These are phyloP conservation scores for Talaromyces amestolkiae DNA, from an alignment of 2,329 filamentous ascomycete genomes.

Conservation along the genomic window DNA sequence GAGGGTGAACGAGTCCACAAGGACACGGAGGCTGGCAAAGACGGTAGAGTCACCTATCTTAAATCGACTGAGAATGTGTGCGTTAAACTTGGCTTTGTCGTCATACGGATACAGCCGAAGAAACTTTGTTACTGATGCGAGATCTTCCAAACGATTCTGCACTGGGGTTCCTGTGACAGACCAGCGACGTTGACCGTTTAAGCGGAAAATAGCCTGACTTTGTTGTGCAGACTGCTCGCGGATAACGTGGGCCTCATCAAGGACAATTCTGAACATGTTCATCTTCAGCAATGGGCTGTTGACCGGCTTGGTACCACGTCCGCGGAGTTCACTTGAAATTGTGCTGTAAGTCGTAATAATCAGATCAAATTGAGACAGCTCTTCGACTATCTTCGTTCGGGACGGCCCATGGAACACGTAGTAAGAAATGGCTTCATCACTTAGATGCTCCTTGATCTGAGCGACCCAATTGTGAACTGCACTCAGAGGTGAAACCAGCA, in stretches of 20 bases:
- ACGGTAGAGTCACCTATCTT: slow-evolving; percentile 82
- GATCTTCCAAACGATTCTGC: slow-evolving; percentile 87
- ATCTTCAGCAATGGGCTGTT: slow-evolving; percentile 68
- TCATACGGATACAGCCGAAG: slow-evolving; percentile 82
- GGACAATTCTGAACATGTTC: slow-evolving; percentile 88
- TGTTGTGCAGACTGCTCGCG: slow-evolving; percentile 78
- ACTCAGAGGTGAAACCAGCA: slow-evolving; percentile 85
- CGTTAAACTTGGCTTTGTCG: slow-evolving; percentile 69
- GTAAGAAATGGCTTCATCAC: slow-evolving; percentile 61
- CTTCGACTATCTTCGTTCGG: slow-evolving; percentile 65
- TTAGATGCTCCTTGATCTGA: slow-evolving; percentile 81
- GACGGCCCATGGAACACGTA: slow-evolving; percentile 85
- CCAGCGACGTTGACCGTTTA: slow-evolving; percentile 82
- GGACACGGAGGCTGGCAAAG: slow-evolving; percentile 73
- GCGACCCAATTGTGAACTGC: slow-evolving; percentile 93
- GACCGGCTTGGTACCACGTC: slow-evolving; percentile 60
- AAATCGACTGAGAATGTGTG: slow-evolving; percentile 80
- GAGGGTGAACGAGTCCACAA: slow-evolving; percentile 92
- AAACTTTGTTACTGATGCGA: slow-evolving; percentile 83
- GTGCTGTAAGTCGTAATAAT: slow-evolving; percentile 93
- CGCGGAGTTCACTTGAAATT: slow-evolving; percentile 72
- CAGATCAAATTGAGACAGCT: slow-evolving; percentile 72
- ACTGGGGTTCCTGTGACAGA: slow-evolving; percentile 96
- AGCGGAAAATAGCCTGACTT: slow-evolving; percentile 77
- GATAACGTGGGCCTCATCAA: slow-evolving; percentile 94